These are phyloP conservation scores for Clonostachys chloroleuca DNA, from an alignment of 2,329 filamentous ascomycete genomes.

Conservation along the genomic window DNA sequence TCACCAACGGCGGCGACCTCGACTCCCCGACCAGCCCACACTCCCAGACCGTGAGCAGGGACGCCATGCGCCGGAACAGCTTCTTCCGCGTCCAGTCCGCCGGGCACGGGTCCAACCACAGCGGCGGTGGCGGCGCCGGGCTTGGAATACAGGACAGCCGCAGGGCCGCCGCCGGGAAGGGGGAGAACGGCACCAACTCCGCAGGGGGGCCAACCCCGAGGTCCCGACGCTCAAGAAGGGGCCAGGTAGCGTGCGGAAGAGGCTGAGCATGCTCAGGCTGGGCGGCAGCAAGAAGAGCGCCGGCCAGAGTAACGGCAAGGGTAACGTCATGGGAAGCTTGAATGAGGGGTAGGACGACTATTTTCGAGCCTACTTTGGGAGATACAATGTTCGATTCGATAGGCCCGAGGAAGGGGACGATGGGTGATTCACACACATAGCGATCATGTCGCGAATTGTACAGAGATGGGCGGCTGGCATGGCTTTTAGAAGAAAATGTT, in stretches of 20 bases:
- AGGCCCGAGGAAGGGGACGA: neutral
- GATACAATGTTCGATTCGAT: conserved; percentile 14
- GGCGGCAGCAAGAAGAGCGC: conserved; percentile 57
- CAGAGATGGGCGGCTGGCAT: no score
- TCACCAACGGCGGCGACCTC: conserved; percentile 12
- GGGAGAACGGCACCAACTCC: no score
- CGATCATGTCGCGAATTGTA: no score
- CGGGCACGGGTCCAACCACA: conserved; percentile 18
- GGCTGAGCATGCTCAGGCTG: conserved; percentile 73
- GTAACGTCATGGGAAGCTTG: conserved; percentile 46
- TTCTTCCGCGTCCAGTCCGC: conserved; percentile 3
- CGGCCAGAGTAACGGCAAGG: conserved; percentile 25
- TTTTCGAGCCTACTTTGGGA: conserved; percentile 21
- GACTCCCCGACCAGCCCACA: neutral
- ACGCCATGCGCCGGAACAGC: conserved; percentile 7
- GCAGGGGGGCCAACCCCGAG: no score
- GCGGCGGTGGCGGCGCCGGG: conserved; percentile 16
- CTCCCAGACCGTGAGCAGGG: conserved; percentile 1
- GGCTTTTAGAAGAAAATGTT: no score
- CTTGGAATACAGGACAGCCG: no score
- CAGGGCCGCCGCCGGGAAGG: no score
- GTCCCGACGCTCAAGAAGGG: no score
- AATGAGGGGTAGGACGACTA: conserved; percentile 46
- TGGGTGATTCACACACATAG: no score
- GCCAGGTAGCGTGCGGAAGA: conserved; percentile 64